Evolutionary conservation across 768 basidiomycete species (phyloP), one percentile per base, ranked within the genome.

Genomic region (Leccinum rimulosum): DNA sequence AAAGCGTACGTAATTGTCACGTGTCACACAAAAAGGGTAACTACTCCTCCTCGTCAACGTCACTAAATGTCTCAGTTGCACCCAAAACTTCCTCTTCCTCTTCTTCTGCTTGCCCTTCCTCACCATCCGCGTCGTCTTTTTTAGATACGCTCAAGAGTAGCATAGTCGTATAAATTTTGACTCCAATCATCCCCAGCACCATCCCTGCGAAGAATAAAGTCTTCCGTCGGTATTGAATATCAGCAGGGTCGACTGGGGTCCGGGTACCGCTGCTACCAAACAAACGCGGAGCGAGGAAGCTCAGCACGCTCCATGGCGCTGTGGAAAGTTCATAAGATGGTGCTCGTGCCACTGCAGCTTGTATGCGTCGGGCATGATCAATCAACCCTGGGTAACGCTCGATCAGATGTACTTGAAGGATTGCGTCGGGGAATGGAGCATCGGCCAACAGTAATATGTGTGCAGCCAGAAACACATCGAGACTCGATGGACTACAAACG

Each of bases 391-490:
- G 81, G 67, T 85, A 91, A 4, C 81, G 79, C 6, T 82, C 80
- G 2, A 66, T 66, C 9, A 91, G 68, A 3, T 88, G 77, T 60
- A 77, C 75, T 66, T 81, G 77, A 8, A 93, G 61, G 15, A 84
- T 68, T 3, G 83, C 73, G 62, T 91, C 84, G 1, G 88, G 85
- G 57, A 85, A 86, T 38, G 83, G 80, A 6, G 86, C 81, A 49
- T 80, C 72, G 4, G 79, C 60, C 4, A 92, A 73, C 33, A 91
- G 75, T 33, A 90, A 77, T 28, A 87, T 75, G 61, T 91, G 87
- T 6, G 89, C 82, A 17, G 91, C 87, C 19, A 92, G 73, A 38
- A 84, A 68, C 25, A 88, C 69, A 61, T 93, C 91, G 17, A 91
- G 70, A 5, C 80, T 79, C 1, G 87, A 84, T 12, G 80, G 80